A percentile compares a stretch with the other conserved stretches of the same genome.
Evolutionary conservation across 2,329 filamentous ascomycete genomes (phyloP).

Genomic region (Fusarium pseudonygamai): DNA sequence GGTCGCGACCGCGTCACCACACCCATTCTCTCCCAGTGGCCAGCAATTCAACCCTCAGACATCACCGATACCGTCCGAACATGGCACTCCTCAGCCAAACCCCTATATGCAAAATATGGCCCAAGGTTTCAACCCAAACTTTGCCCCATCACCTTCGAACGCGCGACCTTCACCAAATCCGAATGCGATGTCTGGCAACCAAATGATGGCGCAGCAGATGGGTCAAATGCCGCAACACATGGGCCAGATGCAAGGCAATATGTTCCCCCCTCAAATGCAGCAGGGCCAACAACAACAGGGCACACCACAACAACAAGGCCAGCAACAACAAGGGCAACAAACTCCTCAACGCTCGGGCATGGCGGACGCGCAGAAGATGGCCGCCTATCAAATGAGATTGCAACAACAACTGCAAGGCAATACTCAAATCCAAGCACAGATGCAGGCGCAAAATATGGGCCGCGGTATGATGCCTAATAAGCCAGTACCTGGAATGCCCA

Average conservation of each 20-base stretch:
- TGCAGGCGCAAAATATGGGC: slow-evolving; percentile 58
- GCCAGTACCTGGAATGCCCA: slow-evolving; percentile 59
- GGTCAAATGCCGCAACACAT: slow-evolving; percentile 58
- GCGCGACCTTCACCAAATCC: slow-evolving; percentile 64
- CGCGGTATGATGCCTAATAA: slow-evolving; percentile 65
- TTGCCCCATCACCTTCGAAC: slow-evolving; percentile 65
- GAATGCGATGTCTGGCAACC: slow-evolving; percentile 60
- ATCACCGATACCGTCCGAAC: slow-evolving; percentile 81
- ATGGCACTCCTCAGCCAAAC: slow-evolving; percentile 78
- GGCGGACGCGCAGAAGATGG: slow-evolving; percentile 77
- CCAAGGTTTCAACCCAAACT: slow-evolving; percentile 67
- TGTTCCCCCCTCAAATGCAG: slow-evolving; percentile 54
- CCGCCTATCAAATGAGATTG: slow-evolving; percentile 83
- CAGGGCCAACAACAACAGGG: slow-evolving; percentile 57
- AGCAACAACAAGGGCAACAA: slow-evolving; percentile 50
- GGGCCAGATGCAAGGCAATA: slow-evolving; percentile 57
- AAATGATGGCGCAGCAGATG: slow-evolving; percentile 66
- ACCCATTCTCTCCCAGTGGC: slow-evolving; percentile 83
- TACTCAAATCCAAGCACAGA: slow-evolving; percentile 61
- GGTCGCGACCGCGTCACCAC: slow-evolving; percentile 91
- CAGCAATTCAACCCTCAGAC: slow-evolving; percentile 77
- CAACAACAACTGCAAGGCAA: slow-evolving; percentile 76
- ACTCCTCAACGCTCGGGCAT: slow-evolving; percentile 43
- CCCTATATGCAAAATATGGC: slow-evolving; percentile 72
- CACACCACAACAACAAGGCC: slow-evolving; percentile 52